Evolutionary conservation across 2,329 filamentous ascomycete species (phyloP).

Genomic region (Aspergillus nomiae): DNA sequence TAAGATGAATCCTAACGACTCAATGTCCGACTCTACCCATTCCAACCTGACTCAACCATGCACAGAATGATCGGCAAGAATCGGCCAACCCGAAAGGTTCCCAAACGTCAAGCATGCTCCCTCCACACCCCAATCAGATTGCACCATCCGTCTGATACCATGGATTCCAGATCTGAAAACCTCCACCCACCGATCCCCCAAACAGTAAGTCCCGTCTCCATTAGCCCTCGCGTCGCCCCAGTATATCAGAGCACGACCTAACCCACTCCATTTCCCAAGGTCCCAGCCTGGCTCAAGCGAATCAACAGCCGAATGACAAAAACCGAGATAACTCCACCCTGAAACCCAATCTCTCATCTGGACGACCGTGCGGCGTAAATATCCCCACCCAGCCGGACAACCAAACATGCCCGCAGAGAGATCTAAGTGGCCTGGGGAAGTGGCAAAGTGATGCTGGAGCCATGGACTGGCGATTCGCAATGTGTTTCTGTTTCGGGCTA

Average conservation of each 20-base stretch:
- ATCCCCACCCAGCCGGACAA: background rate
- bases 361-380: background rate
- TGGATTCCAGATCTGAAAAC: background rate
- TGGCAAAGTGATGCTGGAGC: background rate
- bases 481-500: background rate
- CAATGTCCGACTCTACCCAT: background rate
- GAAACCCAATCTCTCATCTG: background rate
- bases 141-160: background rate
- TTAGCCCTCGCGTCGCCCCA: background rate
- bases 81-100: background rate
- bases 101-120: background rate
- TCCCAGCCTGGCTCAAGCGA: background rate
- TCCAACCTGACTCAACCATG: background rate
- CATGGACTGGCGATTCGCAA: background rate
- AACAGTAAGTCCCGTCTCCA: background rate
- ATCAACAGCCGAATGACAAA: background rate
- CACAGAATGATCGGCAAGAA: background rate
- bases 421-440: background rate
- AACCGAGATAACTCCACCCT: background rate
- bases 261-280: background rate
- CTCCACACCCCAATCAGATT: background rate
- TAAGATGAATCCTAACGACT: background rate
- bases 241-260: background rate
- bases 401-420: background rate
- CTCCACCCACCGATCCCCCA: background rate